Conservation (phyloP, 108 stramenopile species). For the Seminavis robusta region DNA sequence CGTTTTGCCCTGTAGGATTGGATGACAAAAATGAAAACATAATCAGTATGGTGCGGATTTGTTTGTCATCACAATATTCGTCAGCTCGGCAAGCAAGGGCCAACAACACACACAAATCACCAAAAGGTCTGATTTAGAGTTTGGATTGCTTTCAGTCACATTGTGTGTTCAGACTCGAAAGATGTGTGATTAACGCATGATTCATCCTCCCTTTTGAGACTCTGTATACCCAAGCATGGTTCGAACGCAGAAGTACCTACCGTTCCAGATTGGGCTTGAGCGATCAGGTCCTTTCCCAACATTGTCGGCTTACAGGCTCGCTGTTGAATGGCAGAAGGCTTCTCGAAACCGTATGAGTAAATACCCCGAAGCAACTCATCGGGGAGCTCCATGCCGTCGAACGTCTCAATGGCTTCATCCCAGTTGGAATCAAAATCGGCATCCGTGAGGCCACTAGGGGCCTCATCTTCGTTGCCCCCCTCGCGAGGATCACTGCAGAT, state of each 20-base stretch:
- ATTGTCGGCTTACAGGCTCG: constrained; percentile 98
- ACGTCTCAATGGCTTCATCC: constrained; percentile 91
- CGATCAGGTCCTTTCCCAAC: constrained; percentile 95
- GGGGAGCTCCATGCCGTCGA: constrained; percentile 97
- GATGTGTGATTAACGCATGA: constrained; percentile 86
- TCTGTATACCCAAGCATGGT: background rate
- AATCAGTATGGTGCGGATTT: background rate
- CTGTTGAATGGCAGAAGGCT: constrained; percentile 99
- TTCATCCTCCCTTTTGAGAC: constrained; percentile 30
- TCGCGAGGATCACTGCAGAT: constrained; percentile 33
- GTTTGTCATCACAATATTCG: background rate
- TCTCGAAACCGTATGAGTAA: constrained; percentile 99
- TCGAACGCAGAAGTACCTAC: constrained; percentile 43
- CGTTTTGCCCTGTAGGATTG: constrained; percentile 87
- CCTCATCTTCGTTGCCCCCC: constrained; percentile 11
- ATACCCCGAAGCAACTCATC: constrained; percentile 97
- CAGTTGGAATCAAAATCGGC: constrained; percentile 91
- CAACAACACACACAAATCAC: background rate
- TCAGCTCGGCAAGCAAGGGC: background rate
- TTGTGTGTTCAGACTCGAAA: constrained; percentile 97
- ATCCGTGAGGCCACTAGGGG: constrained; percentile 62
- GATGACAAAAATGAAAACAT: constrained; percentile 1
- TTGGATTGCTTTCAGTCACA: constrained; percentile 75
- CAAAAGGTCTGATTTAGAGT: constrained; percentile 88
- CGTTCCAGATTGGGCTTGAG: constrained; percentile 99